Conservation (phyloP, 1,284 basidiomycete species). For the Naganishia sp. region DNA sequence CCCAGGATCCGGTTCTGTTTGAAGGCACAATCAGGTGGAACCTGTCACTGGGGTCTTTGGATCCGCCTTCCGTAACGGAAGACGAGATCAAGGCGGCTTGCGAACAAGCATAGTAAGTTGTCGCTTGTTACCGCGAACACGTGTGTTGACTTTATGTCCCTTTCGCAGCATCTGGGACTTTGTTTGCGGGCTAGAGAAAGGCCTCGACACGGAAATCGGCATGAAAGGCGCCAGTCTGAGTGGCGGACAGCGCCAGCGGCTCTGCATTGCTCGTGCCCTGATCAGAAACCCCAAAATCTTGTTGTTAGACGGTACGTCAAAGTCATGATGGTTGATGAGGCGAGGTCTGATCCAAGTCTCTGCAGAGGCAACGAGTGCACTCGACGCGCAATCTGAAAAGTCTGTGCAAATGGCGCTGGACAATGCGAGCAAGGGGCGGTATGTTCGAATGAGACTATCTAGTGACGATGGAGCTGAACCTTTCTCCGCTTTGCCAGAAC, state of each 20-base stretch:
- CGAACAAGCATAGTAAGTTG: constrained; percentile 45
- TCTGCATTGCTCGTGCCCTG: constrained; percentile 57
- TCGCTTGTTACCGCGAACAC: not conserved
- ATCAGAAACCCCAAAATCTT: constrained; percentile 56
- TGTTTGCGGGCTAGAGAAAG: constrained; percentile 50
- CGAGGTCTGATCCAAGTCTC: too few species aligned
- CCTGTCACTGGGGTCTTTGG: constrained; percentile 43
- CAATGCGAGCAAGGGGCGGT: constrained; percentile 69
- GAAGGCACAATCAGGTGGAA: constrained; percentile 48
- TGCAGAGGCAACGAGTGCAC: too few species aligned
- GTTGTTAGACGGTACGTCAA: constrained; percentile 52
- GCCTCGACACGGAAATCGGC: constrained; percentile 55
- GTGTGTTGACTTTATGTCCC: not conserved
- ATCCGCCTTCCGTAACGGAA: constrained; percentile 47
- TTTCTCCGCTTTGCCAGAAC: constrained; percentile 42
- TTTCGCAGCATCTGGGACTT: constrained; percentile 53
- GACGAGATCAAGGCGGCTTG: constrained; percentile 51
- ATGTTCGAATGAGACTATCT: not conserved
- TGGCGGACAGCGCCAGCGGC: constrained; percentile 56
- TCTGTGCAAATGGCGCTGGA: constrained; percentile 94
- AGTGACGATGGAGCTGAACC: not conserved
- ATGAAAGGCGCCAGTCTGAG: constrained; percentile 54
- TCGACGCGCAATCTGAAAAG: constrained; percentile 60
- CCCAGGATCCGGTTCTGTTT: constrained; percentile 56
- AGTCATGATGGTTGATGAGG: not conserved